These are phyloP conservation scores for Rosellinia necatrix DNA, from an alignment of 2,329 filamentous ascomycete species.

Conservation along the genomic window DNA sequence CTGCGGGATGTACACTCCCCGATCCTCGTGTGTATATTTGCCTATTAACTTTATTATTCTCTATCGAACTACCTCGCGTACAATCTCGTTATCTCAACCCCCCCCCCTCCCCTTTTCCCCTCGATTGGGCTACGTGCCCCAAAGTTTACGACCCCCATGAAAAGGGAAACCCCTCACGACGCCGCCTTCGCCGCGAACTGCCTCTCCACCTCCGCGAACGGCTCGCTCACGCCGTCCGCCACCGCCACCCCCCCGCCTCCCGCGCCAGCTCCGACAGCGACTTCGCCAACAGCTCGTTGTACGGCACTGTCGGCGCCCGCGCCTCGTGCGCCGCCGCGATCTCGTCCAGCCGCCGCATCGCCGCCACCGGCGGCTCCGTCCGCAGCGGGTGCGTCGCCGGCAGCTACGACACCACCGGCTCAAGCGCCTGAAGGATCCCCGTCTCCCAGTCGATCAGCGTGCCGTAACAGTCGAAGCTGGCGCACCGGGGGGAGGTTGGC, in stretches of 20 bases:
- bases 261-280: slow-evolving; percentile 53
- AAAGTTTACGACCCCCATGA: no score
- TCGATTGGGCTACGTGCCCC: no score
- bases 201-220: slow-evolving; percentile 55
- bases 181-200: slow-evolving; percentile 41
- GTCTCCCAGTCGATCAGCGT: slow-evolving; percentile 79
- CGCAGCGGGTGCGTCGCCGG: slow-evolving; percentile 43
- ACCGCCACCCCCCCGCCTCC: slow-evolving; percentile 46
- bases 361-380: slow-evolving; percentile 45
- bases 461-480: slow-evolving; percentile 77
- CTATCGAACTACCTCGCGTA: not conserved
- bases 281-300: slow-evolving; percentile 61
- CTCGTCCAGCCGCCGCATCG: slow-evolving; percentile 49
- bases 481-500: no score
- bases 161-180: slow-evolving; percentile 1
- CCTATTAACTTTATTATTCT: not conserved
- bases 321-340: slow-evolving; percentile 55
- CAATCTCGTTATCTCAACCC: no score
- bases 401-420: slow-evolving; percentile 49
- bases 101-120: no score
- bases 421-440: slow-evolving; percentile 62
- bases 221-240: slow-evolving; percentile 46
- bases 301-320: slow-evolving; percentile 60
- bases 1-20: no score
- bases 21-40: no score